Conservation (phyloP, 2,329 filamentous ascomycete genomes). For the Xylogone sp. region DNA sequence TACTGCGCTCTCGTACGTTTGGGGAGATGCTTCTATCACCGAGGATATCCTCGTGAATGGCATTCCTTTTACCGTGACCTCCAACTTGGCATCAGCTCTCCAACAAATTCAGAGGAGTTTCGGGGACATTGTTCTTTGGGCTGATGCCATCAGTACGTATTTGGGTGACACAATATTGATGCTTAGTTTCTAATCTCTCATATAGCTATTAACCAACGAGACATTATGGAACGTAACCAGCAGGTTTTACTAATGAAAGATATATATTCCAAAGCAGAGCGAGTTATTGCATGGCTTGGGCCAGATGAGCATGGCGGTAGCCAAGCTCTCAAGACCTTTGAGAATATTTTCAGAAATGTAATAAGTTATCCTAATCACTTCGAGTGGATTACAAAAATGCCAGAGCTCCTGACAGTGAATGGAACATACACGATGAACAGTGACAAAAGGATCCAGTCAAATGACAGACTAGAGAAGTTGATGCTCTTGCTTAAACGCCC, state of each 20-base stretch:
- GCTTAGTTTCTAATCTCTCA: not conserved
- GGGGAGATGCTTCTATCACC: slow-evolving; percentile 4
- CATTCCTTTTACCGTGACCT: slow-evolving; percentile 3
- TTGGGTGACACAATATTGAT: not conserved
- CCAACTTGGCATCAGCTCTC: slow-evolving; percentile 9
- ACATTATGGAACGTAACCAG: slow-evolving; percentile 1
- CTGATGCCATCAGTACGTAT: not conserved
- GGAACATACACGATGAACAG: not conserved
- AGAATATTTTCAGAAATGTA: not conserved
- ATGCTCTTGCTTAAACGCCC: not conserved
- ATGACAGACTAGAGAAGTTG: not conserved
- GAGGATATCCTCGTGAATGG: slow-evolving; percentile 6
- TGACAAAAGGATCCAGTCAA: not conserved
- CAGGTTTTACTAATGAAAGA: slow-evolving; percentile 1
- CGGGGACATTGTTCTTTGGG: not conserved
- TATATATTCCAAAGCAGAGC: not conserved
- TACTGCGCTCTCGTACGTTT: slow-evolving; percentile 3
- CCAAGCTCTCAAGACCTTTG: not conserved
- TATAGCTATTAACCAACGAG: not conserved
- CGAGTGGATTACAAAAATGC: not conserved
- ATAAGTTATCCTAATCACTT: not conserved
- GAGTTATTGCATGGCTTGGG: slow-evolving; percentile 1
- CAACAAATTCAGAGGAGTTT: not conserved
- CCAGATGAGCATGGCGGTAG: not conserved
- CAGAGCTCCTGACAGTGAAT: not conserved